Evolutionary conservation across 352 stramenopile genomes (phyloP).

Genomic region (Globisporangium alternatum): DNA sequence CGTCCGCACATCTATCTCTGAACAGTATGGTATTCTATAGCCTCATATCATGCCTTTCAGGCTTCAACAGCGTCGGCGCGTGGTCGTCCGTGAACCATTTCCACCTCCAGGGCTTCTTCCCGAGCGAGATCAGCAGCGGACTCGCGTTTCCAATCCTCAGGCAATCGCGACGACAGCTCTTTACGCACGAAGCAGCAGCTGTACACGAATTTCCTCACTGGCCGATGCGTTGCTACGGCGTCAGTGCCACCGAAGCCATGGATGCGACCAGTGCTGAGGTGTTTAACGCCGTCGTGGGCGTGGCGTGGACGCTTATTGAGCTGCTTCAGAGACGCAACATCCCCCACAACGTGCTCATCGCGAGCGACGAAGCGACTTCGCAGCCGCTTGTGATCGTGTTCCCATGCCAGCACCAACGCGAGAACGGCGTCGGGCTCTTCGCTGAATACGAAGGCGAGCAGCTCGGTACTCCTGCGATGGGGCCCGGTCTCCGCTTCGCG

Average conservation of each 20-base stretch:
- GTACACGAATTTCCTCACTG: slow-evolving; percentile 31
- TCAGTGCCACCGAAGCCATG: slow-evolving; percentile 19
- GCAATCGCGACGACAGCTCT: slow-evolving; percentile 35
- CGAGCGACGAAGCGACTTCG: background rate
- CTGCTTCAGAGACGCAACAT: slow-evolving; percentile 34
- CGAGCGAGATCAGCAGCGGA: slow-evolving; percentile 17
- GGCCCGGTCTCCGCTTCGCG: slow-evolving; percentile 39
- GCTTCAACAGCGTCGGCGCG: slow-evolving; percentile 71
- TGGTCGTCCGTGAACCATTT: slow-evolving; percentile 82
- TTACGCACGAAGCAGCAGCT: slow-evolving; percentile 14
- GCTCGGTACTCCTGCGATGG: background rate
- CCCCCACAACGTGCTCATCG: slow-evolving; percentile 60
- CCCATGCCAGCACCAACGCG: slow-evolving; percentile 47
- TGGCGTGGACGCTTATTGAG: slow-evolving; percentile 39
- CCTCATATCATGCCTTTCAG: slow-evolving; percentile 15
- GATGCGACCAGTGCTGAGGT: no score
- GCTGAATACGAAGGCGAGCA: background rate
- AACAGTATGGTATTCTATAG: background rate
- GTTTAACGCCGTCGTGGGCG: slow-evolving; percentile 15
- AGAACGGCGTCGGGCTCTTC: slow-evolving; percentile 33
- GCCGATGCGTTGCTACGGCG: slow-evolving; percentile 42
- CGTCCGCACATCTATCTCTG: background rate
- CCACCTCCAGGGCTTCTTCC: slow-evolving; percentile 68
- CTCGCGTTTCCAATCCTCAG: slow-evolving; percentile 37
- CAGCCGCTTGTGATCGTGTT: slow-evolving; percentile 44